phyloP scores from a whole-genome alignment of 1,284 basidiomycete genomes.

The Afroboletus lepidellus region DNA sequence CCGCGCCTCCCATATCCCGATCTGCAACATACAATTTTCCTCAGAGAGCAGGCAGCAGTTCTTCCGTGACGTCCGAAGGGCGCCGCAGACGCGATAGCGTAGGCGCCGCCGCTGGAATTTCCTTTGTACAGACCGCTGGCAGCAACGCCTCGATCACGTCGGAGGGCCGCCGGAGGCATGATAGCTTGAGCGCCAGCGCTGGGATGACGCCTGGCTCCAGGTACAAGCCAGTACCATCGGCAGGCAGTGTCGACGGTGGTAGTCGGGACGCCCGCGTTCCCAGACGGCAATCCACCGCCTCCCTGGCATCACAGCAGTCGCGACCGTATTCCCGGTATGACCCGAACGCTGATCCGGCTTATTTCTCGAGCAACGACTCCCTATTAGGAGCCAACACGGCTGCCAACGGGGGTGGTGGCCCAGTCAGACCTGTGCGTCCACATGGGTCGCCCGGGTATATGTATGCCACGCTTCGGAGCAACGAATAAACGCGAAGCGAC shows the following conservation, averaged over 20 bases:
- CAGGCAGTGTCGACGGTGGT: constrained; percentile 14
- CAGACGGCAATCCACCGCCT: constrained; percentile 25
- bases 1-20: constrained; percentile 30
- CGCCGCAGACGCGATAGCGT: constrained; percentile 27
- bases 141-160: constrained; percentile 24
- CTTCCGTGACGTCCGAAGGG: constrained; percentile 27
- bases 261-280: constrained; percentile 8
- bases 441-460: constrained; percentile 24
- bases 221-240: constrained; percentile 10
- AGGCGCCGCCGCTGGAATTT: constrained; percentile 3
- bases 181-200: constrained; percentile 25
- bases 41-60: constrained; percentile 9
- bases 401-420: constrained; percentile 24
- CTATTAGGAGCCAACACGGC: constrained; percentile 25
- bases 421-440: constrained; percentile 18
- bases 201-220: constrained; percentile 29
- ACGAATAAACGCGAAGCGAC: constrained; percentile 7
- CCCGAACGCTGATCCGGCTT: constrained; percentile 23
- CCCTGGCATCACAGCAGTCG: constrained; percentile 23
- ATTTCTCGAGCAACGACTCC: constrained; percentile 26
- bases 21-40: constrained; percentile 16
- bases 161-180: constrained; percentile 25
- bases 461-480: constrained; percentile 17
- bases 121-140: not conserved
- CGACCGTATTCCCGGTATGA: constrained; percentile 22